Percentiles rank a stretch among this genome's conserved stretches.
Evolutionary conservation across 2,329 filamentous ascomycete species (phyloP).

Genomic region (Didymosphaeria variabile): DNA sequence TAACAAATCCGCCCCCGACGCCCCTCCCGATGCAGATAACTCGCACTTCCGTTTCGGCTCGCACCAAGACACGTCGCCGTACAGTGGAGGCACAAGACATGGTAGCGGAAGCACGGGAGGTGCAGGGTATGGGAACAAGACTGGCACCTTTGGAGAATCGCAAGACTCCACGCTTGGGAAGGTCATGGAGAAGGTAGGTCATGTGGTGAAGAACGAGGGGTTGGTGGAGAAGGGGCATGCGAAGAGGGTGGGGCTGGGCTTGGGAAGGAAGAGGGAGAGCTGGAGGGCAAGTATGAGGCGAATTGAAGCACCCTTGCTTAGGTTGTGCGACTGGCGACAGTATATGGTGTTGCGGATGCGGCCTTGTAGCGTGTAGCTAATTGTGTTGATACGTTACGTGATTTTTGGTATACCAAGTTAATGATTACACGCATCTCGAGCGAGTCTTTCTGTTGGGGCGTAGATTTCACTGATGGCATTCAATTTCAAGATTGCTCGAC

Average conservation of each 20-base stretch:
- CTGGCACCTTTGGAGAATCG: constrained; percentile 31
- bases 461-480: too few species aligned
- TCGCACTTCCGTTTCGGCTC: constrained; percentile 31
- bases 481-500: too few species aligned
- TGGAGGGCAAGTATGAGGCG: constrained; percentile 9
- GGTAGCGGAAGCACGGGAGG: constrained; percentile 46
- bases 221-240: constrained; percentile 60
- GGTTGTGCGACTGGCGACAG: too few species aligned
- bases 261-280: constrained; percentile 16
- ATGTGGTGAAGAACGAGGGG: constrained; percentile 58
- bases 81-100: constrained; percentile 31
- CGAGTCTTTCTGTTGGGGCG: too few species aligned
- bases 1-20: constrained; percentile 43
- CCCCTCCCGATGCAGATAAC: constrained; percentile 23
- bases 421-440: too few species aligned
- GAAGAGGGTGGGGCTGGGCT: constrained; percentile 56
- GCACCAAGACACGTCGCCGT: constrained; percentile 34
- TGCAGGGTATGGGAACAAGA: constrained; percentile 53
- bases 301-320: not conserved
- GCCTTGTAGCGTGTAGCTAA: too few species aligned
- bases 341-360: too few species aligned
- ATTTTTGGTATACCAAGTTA: too few species aligned
- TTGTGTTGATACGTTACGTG: too few species aligned
- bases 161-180: constrained; percentile 63
- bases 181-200: constrained; percentile 67